Conservation (phyloP, 78 protist genomes). For the Neovahlkampfia damariscottae region DNA sequence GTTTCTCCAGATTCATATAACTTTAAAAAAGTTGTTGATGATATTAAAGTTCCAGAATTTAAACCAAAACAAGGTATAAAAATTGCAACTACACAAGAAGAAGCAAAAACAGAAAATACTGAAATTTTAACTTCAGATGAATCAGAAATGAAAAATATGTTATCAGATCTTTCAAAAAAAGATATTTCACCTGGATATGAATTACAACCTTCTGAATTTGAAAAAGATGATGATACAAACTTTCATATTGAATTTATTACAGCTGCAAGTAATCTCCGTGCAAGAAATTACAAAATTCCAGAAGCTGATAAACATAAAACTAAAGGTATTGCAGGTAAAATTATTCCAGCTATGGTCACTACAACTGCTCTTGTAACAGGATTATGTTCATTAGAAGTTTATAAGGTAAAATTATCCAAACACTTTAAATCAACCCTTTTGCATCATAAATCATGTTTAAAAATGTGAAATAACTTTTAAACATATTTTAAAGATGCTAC, state of each 20-base stretch:
- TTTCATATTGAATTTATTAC: conserved; percentile 96
- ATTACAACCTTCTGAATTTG: conserved; percentile 56
- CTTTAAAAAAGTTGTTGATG: neutral
- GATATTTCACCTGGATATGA: too few species aligned
- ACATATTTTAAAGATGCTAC: too few species aligned
- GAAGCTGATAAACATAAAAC: conserved; percentile 52
- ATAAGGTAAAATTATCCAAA: conserved; percentile 9
- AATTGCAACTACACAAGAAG: conserved; percentile 43
- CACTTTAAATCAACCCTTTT: too few species aligned
- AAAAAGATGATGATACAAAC: conserved; percentile 96
- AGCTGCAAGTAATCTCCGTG: conserved; percentile 93
- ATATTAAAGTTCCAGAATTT: conserved; percentile 73
- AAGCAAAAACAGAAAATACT: conserved; percentile 11
- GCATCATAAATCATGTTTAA: too few species aligned
- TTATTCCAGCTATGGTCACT: conserved; percentile 99
- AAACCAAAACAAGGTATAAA: conserved; percentile 59
- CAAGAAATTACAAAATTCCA: conserved; percentile 83
- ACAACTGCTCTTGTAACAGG: conserved; percentile 98
- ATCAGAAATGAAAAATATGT: neutral
- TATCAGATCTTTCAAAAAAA: neutral
- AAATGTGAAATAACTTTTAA: too few species aligned
- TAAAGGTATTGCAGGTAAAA: conserved; percentile 93
- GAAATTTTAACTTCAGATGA: neutral
- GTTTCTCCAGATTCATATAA: neutral
- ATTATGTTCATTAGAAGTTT: conserved; percentile 19